Evolutionary conservation across 352 stramenopile genomes (phyloP).

Genomic region (Thalassiosira oceanica): DNA sequence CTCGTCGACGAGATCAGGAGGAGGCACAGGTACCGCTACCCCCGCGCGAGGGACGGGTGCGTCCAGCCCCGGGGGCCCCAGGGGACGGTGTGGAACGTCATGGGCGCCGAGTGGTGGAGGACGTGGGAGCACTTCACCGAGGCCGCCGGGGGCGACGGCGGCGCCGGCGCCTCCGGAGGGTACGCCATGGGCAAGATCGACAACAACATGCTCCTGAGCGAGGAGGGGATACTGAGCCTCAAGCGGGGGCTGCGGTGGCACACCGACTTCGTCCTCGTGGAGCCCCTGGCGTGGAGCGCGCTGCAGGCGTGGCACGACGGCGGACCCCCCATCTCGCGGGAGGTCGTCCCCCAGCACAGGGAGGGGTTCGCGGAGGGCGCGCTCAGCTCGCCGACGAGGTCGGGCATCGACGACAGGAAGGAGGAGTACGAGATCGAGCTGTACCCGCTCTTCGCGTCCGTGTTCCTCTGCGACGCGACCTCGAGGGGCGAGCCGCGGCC

Average conservation of each 20-base stretch:
- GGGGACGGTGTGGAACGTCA: constrained; percentile 77
- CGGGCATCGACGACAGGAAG: constrained; percentile 18
- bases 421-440: constrained; percentile 78
- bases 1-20: constrained; percentile 65
- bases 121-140: constrained; percentile 57
- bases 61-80: constrained; percentile 59
- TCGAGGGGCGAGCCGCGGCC: constrained; percentile 68
- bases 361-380: too few species aligned
- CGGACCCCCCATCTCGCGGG: constrained; percentile 69
- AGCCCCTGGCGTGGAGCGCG: constrained; percentile 73
- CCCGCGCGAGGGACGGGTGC: constrained; percentile 33
- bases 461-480: constrained; percentile 72
- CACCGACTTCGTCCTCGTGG: constrained; percentile 77
- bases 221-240: constrained; percentile 70
- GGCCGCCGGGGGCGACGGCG: constrained; percentile 4
- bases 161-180: constrained; percentile 9
- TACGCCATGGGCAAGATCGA: constrained; percentile 62
- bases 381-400: constrained; percentile 22
- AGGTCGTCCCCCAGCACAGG: constrained; percentile 60
- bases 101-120: constrained; percentile 68
- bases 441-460: constrained; percentile 74
- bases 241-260: constrained; percentile 60
- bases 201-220: constrained; percentile 65
- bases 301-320: constrained; percentile 81
- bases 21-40: constrained; percentile 70